Conservation (phyloP, 306 rosid genomes). For the Cicer bijugum region DNA sequence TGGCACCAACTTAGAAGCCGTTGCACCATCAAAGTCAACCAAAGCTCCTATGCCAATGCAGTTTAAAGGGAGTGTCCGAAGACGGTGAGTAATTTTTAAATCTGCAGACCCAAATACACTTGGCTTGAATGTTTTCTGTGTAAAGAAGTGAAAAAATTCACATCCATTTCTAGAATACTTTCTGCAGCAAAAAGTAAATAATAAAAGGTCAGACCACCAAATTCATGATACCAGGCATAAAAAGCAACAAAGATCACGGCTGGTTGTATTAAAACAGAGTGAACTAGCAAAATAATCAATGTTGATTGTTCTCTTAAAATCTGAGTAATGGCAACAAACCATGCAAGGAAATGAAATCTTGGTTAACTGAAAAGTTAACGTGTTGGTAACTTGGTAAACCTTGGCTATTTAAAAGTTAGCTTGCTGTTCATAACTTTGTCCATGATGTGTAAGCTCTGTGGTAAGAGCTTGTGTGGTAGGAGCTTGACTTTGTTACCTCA, state of each 20-base stretch:
- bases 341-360: conserved; percentile 9
- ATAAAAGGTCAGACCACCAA: conserved; percentile 35
- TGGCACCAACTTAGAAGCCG: conserved; percentile 63
- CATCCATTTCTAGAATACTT: conserved; percentile 53
- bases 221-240: conserved; percentile 28
- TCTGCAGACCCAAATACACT: conserved; percentile 46
- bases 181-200: conserved; percentile 52
- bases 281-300: conserved; percentile 28
- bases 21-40: conserved; percentile 62
- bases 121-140: conserved; percentile 47
- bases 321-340: conserved; percentile 7
- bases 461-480: no score
- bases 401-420: no score
- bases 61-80: conserved; percentile 46
- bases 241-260: conserved; percentile 1
- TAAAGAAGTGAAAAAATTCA: conserved; percentile 45
- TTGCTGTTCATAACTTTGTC: no score
- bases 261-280: background rate
- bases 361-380: background rate
- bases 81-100: conserved; percentile 49
- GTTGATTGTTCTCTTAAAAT: background rate
- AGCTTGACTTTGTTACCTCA: no score
- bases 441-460: no score
- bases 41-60: conserved; percentile 67
- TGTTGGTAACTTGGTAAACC: no score